Percentiles rank a stretch among this genome's conserved stretches.
phyloP scores from a whole-genome alignment of 495 filamentous ascomycete species.

The Penicillium bialowiezense region DNA sequence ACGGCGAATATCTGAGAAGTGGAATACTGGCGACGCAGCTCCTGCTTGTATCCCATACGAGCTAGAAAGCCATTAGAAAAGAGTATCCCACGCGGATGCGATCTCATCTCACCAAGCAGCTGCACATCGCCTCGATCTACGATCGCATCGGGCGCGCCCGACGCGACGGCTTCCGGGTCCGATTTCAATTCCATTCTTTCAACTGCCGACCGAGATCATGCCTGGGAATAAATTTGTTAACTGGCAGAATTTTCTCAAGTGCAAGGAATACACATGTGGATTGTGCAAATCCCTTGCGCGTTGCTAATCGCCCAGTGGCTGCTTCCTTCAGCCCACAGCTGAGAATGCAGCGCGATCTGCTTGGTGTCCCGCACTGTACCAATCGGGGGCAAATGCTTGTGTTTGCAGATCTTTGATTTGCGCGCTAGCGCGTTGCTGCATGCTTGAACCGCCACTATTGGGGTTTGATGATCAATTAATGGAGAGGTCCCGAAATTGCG shows the following conservation, averaged over 20 bases:
- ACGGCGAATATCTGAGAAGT: slow-evolving; percentile 67
- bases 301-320: too few species aligned
- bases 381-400: neutral
- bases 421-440: neutral
- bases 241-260: neutral
- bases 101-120: slow-evolving; percentile 25
- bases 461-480: neutral
- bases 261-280: neutral
- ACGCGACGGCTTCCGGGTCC: neutral
- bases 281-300: neutral
- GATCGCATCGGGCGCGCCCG: neutral
- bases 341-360: too few species aligned
- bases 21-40: slow-evolving; percentile 62
- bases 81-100: neutral
- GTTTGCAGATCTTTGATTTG: neutral
- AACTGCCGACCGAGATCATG: neutral
- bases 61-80: slow-evolving; percentile 8
- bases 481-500: too few species aligned
- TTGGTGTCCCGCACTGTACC: too few species aligned
- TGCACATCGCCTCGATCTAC: slow-evolving; percentile 11
- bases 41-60: slow-evolving; percentile 66
- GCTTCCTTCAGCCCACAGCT: too few species aligned
- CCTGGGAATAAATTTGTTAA: neutral
- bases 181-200: neutral
- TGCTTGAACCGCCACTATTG: neutral